Conservation (phyloP, 1,284 basidiomycete genomes). For the Ceratobasidium papillatum region DNA sequence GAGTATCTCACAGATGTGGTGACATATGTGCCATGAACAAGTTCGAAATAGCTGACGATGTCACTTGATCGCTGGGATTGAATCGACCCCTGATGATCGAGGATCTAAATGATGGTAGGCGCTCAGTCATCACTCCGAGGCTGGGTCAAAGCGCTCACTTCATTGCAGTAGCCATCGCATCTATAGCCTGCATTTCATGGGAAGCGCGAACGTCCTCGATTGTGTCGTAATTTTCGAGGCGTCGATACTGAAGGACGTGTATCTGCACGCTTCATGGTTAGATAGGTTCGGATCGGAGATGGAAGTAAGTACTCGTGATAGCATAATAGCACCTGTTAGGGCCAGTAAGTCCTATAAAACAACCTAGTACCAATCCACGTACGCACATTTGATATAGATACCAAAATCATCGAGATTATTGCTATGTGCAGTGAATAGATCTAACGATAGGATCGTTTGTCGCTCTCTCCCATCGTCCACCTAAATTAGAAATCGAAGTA, state of each 20-base stretch:
- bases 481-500: not conserved
- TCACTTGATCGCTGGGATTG: slow-evolving; percentile 16
- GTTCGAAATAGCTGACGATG: slow-evolving; percentile 24
- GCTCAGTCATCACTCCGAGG: not conserved
- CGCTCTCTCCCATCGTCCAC: slow-evolving; percentile 25
- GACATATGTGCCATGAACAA: slow-evolving; percentile 18
- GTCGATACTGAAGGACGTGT: slow-evolving; percentile 7
- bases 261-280: not conserved
- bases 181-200: not conserved
- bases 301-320: slow-evolving; percentile 13
- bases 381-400: slow-evolving; percentile 31
- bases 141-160: not conserved
- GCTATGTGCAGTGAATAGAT: slow-evolving; percentile 23
- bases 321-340: slow-evolving; percentile 27
- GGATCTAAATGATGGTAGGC: not conserved
- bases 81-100: not conserved
- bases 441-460: slow-evolving; percentile 8
- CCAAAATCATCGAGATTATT: slow-evolving; percentile 26
- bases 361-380: not conserved
- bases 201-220: slow-evolving; percentile 23
- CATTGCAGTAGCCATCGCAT: slow-evolving; percentile 16
- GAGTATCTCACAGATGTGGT: slow-evolving; percentile 17
- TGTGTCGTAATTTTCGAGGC: slow-evolving; percentile 9
- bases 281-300: not conserved
- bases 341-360: not conserved